phyloP scores from a whole-genome alignment of 2,329 filamentous ascomycete genomes.

The Biscogniauxia sp. region DNA sequence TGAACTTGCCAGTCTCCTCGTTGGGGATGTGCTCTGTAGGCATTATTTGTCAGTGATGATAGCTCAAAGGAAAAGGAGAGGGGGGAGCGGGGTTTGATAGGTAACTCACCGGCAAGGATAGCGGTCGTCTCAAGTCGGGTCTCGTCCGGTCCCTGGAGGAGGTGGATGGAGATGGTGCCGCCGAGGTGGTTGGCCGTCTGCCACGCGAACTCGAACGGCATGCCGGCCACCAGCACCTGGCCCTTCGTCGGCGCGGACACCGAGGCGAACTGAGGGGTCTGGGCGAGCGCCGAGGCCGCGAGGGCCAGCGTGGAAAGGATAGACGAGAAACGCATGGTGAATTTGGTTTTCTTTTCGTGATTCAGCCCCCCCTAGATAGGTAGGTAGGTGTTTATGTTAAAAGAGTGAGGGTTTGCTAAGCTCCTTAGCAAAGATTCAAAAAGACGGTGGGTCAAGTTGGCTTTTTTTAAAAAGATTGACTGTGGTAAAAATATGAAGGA shows the following conservation, averaged over 20 bases:
- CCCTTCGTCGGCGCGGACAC: background rate
- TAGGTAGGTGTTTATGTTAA: too few relatives aligned
- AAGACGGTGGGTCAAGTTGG: background rate
- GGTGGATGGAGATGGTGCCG: conserved; percentile 10
- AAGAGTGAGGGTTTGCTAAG: background rate
- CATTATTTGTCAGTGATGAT: background rate
- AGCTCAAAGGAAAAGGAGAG: background rate
- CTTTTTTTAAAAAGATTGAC: background rate
- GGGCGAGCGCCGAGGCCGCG: background rate
- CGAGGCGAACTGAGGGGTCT: background rate
- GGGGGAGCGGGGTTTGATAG: too few relatives aligned
- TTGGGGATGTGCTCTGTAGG: background rate
- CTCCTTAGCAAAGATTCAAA: background rate
- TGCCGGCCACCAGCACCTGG: background rate
- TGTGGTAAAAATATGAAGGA: background rate
- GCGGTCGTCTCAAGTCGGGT: background rate
- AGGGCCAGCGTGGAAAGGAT: background rate
- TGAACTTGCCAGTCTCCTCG: background rate
- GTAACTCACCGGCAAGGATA: background rate
- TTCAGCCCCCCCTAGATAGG: background rate
- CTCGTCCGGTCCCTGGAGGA: conserved; percentile 1
- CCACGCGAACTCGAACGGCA: background rate
- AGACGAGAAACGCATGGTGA: background rate
- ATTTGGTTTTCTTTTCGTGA: background rate
- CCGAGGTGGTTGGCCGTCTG: background rate